phyloP scores from a whole-genome alignment of 2,329 filamentous ascomycete species.

The Dothiorella sarmentorum region DNA sequence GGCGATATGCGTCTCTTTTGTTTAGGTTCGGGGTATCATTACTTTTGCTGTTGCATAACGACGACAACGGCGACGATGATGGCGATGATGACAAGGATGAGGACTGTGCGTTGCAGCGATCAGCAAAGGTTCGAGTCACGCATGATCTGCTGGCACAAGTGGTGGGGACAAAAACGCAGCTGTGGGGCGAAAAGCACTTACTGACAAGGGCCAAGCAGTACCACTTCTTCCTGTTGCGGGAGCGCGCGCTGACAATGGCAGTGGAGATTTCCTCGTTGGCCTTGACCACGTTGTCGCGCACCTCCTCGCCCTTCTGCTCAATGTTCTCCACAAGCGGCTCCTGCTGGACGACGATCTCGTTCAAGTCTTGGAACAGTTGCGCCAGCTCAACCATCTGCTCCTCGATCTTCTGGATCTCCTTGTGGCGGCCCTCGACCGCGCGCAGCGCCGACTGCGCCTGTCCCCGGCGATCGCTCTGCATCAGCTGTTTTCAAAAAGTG shows the following conservation, averaged over 20 bases:
- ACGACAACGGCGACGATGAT: conserved; percentile 37
- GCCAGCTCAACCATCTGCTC: conserved; percentile 82
- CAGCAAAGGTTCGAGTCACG: conserved; percentile 8
- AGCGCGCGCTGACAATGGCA: conserved; percentile 76
- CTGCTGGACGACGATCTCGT: conserved; percentile 80
- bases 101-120: conserved; percentile 22
- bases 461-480: conserved; percentile 75
- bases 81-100: conserved; percentile 36
- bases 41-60: conserved; percentile 29
- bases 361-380: conserved; percentile 85
- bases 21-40: conserved; percentile 14
- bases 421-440: conserved; percentile 79
- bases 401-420: conserved; percentile 88
- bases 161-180: background rate
- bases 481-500: conserved; percentile 52
- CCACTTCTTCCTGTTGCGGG: conserved; percentile 84
- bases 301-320: conserved; percentile 81
- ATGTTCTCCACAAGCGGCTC: conserved; percentile 77
- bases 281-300: conserved; percentile 77
- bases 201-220: conserved; percentile 74
- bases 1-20: background rate
- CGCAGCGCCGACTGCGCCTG: conserved; percentile 75
- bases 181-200: conserved; percentile 5
- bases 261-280: conserved; percentile 78
- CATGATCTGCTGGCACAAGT: background rate